Base-by-base conservation (phyloP, 768 basidiomycete species). In the Lactifluus hygrophoroides region DNA sequence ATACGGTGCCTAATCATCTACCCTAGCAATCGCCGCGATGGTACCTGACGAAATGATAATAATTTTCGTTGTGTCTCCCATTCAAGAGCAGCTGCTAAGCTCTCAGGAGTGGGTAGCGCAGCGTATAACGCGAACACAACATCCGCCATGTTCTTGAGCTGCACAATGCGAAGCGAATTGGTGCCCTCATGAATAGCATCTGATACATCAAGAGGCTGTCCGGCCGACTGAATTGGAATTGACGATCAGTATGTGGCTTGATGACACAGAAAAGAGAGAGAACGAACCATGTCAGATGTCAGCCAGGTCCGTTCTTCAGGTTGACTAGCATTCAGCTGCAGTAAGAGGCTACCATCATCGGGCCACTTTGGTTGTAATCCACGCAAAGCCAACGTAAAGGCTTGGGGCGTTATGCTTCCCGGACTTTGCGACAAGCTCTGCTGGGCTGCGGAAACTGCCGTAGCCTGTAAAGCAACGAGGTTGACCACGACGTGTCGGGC, bases 321-420 rank as follows among this genome's bases (percentile, higher is more conserved):
- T 37, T 56, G 40, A 10, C 46, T 51, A 17, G 32, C 19, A 14
- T 63, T 57, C 52, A 63, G 11, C 21, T 57, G 60, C 19, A 63
- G 30, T 35, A 61, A 32, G 30, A 57, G 46, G 28, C 38, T 50
- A n/a, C 48, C 56, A 16, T 52, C 60, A 1, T 56, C 51, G 25
- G 62, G 62, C 62, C 62, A 63, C 37, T 53, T 42, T 16, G 62
- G 54, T 25, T 35, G 50, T 11, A 61, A 21, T 19, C 37, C 40
- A 27, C 52, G 42, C 34, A 63, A 30, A 27, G 51, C 62, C 3
- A 51, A 45, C 32, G 60, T 47, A 34, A 61, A 56, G 8, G 62
- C 51, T 23, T 50, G 54, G 16, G 60, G 60, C 6, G 54, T 52
- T 8, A 58, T 47, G 48, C 51, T 28, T 13, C 46, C 50, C 13